Conservation (phyloP, 148 eudicot genomes). For the Mesembryanthemum crystallinum region DNA sequence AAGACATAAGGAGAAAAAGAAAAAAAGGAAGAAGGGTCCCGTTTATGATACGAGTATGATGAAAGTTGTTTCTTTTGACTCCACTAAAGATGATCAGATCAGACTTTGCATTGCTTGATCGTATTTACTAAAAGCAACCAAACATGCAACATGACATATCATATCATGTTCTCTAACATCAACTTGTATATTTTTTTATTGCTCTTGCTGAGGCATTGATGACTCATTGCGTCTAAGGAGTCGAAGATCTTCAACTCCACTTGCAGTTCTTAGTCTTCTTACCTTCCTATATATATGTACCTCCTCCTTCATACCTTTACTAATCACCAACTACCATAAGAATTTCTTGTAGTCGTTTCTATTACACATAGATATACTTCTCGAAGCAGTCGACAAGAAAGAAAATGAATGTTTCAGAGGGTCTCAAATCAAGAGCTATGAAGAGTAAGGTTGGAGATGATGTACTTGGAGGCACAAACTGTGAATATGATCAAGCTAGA, state of each 20-base stretch:
- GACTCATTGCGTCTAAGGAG: too few relatives aligned
- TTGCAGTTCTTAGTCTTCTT: too few relatives aligned
- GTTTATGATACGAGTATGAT: too few relatives aligned
- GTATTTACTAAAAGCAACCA: background rate
- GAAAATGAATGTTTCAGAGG: background rate
- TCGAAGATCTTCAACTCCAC: too few relatives aligned
- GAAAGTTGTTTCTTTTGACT: background rate
- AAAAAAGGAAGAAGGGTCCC: background rate
- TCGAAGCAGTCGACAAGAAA: background rate
- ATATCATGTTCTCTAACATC: background rate
- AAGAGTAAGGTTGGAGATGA: background rate
- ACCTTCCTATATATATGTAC: constrained; percentile 20
- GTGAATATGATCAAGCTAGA: too few relatives aligned
- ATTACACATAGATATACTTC: background rate
- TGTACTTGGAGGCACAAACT: too few relatives aligned
- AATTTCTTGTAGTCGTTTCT: background rate
- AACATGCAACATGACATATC: background rate
- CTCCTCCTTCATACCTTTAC: background rate
- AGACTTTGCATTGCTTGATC: too few relatives aligned
- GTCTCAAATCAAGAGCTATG: too few relatives aligned
- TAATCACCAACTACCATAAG: background rate
- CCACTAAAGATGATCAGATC: background rate
- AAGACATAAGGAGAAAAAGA: too few relatives aligned
- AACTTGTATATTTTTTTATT: too few relatives aligned
- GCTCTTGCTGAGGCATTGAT: too few relatives aligned